Conservation (phyloP, 176 grass and related monocot genomes). For the Alloteropsis semialata region DNA sequence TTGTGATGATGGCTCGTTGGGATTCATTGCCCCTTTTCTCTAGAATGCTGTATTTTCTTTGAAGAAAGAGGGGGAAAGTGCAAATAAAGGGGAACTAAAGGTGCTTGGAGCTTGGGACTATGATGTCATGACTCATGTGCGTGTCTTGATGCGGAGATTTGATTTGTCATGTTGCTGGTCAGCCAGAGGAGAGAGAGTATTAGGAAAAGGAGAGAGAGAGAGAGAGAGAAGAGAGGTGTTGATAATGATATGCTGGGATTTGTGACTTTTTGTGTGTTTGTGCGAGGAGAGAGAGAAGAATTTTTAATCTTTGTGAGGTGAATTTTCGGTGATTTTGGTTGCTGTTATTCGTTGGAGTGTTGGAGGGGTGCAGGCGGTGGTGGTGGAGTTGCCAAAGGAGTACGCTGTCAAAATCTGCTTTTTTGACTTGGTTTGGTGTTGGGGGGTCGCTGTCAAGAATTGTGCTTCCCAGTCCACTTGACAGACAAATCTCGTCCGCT, state of each 20-base stretch:
- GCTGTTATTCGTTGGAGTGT: neutral
- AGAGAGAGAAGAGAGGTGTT: neutral
- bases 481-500: neutral
- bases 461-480: constrained; percentile 6
- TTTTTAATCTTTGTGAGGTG: neutral
- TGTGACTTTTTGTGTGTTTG: neutral
- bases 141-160: constrained; percentile 18
- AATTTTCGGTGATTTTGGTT: neutral
- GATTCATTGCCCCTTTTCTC: neutral
- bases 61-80: neutral
- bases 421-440: constrained; percentile 18
- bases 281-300: neutral
- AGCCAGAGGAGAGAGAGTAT: neutral
- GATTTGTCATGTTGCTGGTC: constrained; percentile 29
- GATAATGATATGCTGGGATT: neutral
- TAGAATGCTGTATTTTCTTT: neutral
- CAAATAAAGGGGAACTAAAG: constrained; percentile 1
- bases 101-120: neutral
- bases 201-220: neutral
- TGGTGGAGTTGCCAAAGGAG: constrained; percentile 35
- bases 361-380: neutral
- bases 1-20: neutral
- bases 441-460: neutral
- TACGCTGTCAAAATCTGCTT: constrained; percentile 35
- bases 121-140: constrained; percentile 38